Percentiles rank a stretch among this genome's conserved stretches.
Evolutionary conservation across 1,284 basidiomycete genomes (phyloP).

Genomic region (Pyrrhoderma lamaoense): DNA sequence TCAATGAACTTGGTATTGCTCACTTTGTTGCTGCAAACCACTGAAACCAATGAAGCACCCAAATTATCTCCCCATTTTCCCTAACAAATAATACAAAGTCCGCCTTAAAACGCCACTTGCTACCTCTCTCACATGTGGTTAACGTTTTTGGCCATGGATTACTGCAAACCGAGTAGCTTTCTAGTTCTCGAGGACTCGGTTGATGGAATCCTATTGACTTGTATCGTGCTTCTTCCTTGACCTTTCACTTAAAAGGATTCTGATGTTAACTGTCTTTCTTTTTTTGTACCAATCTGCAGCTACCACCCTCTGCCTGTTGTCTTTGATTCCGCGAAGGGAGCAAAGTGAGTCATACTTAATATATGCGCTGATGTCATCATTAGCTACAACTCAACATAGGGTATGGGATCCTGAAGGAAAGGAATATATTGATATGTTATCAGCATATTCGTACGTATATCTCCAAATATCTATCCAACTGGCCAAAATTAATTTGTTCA

Average conservation of each 20-base stretch:
- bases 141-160: not conserved
- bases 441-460: constrained; percentile 84
- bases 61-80: no score
- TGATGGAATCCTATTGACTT: no score
- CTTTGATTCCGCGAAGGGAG: constrained; percentile 85
- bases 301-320: constrained; percentile 96
- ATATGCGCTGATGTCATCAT: constrained; percentile 17
- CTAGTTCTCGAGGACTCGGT: not conserved
- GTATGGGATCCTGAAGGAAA: constrained; percentile 96
- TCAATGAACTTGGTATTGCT: no score
- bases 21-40: no score
- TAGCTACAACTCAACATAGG: constrained; percentile 33
- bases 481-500: no score
- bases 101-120: no score
- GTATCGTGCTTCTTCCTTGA: no score
- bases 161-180: not conserved
- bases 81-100: no score
- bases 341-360: constrained; percentile 57
- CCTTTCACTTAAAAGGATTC: not conserved
- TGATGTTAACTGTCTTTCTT: constrained; percentile 30
- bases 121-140: not conserved
- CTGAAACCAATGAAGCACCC: no score
- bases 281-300: constrained; percentile 41
- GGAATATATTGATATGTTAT: constrained; percentile 94
- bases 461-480: not conserved